phyloP scores from a whole-genome alignment of 139 green algal species.

The Penium margaritaceum region DNA sequence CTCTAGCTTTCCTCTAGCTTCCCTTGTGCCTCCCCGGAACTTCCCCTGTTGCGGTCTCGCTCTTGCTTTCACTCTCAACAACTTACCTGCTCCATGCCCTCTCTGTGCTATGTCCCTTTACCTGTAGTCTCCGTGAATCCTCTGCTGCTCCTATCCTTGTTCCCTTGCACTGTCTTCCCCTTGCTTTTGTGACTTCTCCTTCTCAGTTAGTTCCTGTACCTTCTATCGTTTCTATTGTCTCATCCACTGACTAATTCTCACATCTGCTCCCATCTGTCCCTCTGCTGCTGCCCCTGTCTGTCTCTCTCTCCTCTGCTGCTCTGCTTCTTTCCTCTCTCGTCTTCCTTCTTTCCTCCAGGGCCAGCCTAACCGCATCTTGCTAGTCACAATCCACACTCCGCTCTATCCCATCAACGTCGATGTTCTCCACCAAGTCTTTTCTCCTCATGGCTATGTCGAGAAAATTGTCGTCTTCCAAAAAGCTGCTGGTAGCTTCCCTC shows the following conservation, averaged over 20 bases:
- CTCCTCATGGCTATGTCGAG: conserved; percentile 46
- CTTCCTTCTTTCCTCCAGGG: not conserved
- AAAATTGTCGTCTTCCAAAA: conserved; percentile 45
- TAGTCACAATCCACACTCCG: conserved; percentile 48
- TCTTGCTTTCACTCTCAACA: not conserved
- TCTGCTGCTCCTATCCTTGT: not conserved
- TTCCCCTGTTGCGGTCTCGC: too few relatives aligned
- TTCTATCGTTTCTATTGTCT: not conserved
- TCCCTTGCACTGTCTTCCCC: not conserved
- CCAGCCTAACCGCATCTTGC: conserved; percentile 43
- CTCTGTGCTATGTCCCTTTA: not conserved
- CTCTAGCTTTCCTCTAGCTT: too few relatives aligned
- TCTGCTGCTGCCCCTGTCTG: not conserved
- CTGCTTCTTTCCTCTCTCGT: not conserved
- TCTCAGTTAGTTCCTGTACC: not conserved
- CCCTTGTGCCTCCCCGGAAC: too few relatives aligned
- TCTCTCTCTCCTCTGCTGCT: not conserved
- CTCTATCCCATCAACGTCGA: conserved; percentile 48
- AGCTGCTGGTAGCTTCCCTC: conserved; percentile 37
- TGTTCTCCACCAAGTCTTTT: conserved; percentile 50
- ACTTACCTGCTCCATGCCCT: not conserved
- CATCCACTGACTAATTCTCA: not conserved
- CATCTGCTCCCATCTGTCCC: not conserved
- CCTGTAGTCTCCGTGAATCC: not conserved
- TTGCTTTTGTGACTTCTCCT: not conserved